These are phyloP conservation scores for Fraxinus paxiana DNA, from an alignment of 305 asterid genomes.

Conservation along the genomic window DNA sequence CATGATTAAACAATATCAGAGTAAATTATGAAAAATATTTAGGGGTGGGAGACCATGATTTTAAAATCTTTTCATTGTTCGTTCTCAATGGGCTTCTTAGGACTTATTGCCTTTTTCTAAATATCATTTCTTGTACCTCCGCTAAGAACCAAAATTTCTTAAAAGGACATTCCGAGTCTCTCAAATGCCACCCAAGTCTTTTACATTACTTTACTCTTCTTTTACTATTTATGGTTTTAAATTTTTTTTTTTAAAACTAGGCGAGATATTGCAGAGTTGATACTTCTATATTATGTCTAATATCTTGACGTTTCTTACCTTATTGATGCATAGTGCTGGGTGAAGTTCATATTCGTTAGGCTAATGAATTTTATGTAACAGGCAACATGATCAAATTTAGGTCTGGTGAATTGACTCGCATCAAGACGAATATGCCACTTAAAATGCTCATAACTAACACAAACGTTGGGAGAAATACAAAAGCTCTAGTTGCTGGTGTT, in stretches of 20 bases:
- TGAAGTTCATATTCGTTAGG: constrained; percentile 11
- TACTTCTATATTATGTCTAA: not conserved
- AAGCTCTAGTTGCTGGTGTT: constrained; percentile 74
- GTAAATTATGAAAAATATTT: not conserved
- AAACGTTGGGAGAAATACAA: constrained; percentile 86
- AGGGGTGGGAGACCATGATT: not conserved
- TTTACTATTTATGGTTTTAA: not conserved
- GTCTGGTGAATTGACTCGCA: constrained; percentile 72
- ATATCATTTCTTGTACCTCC: not conserved
- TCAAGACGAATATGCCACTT: constrained; percentile 83
- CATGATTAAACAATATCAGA: not conserved
- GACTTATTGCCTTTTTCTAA: not conserved
- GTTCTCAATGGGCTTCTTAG: not conserved
- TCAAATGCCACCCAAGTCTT: not conserved
- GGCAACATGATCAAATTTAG: constrained; percentile 88
- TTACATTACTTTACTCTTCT: not conserved
- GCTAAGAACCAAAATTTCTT: not conserved
- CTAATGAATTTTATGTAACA: constrained; percentile 32
- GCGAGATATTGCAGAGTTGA: not conserved
- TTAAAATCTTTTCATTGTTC: not conserved
- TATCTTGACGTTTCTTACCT: not conserved
- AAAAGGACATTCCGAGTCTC: not conserved
- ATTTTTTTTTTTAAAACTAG: not conserved
- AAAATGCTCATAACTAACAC: constrained; percentile 97
- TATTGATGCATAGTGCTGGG: not conserved